Evolutionary conservation across 1,139 yeast genomes (phyloP).

Genomic region (Tardiomyces blankii): DNA sequence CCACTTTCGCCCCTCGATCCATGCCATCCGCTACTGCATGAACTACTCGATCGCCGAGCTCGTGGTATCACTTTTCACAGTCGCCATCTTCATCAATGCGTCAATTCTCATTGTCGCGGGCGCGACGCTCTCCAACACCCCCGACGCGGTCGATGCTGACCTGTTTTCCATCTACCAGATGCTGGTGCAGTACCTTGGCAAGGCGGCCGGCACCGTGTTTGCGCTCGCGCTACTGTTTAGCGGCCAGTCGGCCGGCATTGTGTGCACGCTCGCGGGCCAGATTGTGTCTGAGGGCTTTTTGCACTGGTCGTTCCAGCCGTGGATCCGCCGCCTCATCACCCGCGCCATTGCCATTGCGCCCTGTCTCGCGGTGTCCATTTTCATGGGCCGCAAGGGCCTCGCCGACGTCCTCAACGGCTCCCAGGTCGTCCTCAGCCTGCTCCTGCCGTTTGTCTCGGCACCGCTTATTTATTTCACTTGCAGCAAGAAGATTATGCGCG

Average conservation of each 20-base stretch:
- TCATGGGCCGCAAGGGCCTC: constrained; percentile 79
- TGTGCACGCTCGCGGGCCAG: constrained; percentile 96
- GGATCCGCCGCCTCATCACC: constrained; percentile 73
- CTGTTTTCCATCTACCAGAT: constrained; percentile 73
- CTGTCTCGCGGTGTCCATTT: constrained; percentile 65
- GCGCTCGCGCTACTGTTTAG: constrained; percentile 86
- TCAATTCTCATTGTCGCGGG: constrained; percentile 82
- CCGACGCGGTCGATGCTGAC: constrained; percentile 77
- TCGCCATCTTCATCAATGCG: constrained; percentile 77
- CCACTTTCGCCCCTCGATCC: constrained; percentile 45
- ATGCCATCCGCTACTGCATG: constrained; percentile 62
- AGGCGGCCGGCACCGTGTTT: constrained; percentile 88
- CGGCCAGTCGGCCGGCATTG: constrained; percentile 97
- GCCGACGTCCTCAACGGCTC: constrained; percentile 71
- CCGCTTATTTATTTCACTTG: constrained; percentile 83
- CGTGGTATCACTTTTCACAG: constrained; percentile 60
- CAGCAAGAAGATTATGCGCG: constrained; percentile 66
- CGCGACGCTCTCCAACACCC: constrained; percentile 57
- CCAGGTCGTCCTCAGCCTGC: constrained; percentile 76
- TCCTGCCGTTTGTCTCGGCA: constrained; percentile 83
- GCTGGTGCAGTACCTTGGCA: constrained; percentile 60
- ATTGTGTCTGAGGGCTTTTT: constrained; percentile 93
- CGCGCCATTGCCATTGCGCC: constrained; percentile 82
- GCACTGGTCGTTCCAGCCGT: constrained; percentile 77
- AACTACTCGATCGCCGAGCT: constrained; percentile 66